Base-by-base conservation (phyloP, 805 yeast species). In the Schwanniomyces yamadae region DNA sequence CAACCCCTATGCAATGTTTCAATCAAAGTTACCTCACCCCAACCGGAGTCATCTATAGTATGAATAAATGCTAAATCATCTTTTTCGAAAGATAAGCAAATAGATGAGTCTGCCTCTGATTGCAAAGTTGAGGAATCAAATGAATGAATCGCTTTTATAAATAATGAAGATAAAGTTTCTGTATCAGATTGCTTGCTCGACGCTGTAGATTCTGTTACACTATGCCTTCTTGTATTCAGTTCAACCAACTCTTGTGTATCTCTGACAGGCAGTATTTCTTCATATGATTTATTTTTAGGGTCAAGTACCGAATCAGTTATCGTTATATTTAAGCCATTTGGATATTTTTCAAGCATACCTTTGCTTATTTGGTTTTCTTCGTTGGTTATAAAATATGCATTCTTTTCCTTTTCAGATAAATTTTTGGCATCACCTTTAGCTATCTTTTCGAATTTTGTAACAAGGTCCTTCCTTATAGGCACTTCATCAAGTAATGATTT, bases 21-120 rank as follows among this genome's bases (percentile, higher is more conserved):
- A 6, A 84, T 59, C 24, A 84, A 52, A 0, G 90, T 84, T 2
- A 84, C 93, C 55, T 85, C 95, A 41, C 90, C 91, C 95, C 95
- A 85, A 0, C 93, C 95, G 14, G 88, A 80, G 36, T 81, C 82
- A 55, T 84, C 93, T 15, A 84, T 76, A 6, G 84, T 75, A 50
- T 84, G 89, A 4, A 85, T 85, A 57, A 84, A 85, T 13, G 87
- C 90, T 32, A 82, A 62, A 48, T 83, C 93, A 43, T 77, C 75
- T 43, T 76, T 77, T 15, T 75, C 74, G 54, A 85, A 85, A 0
- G 89, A 80, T 6, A 85, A 64, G 55, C 95, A 85, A 27, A 84
- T 80, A 0, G 86, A 74, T 5, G 82, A 74, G 52, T 84, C 91
- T 18, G 80, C 76, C 31, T 73, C 73, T 8, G 81, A 69, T 43